These are phyloP conservation scores for Butyriboletus loyo DNA, from an alignment of 768 basidiomycete species.

Conservation along the genomic window DNA sequence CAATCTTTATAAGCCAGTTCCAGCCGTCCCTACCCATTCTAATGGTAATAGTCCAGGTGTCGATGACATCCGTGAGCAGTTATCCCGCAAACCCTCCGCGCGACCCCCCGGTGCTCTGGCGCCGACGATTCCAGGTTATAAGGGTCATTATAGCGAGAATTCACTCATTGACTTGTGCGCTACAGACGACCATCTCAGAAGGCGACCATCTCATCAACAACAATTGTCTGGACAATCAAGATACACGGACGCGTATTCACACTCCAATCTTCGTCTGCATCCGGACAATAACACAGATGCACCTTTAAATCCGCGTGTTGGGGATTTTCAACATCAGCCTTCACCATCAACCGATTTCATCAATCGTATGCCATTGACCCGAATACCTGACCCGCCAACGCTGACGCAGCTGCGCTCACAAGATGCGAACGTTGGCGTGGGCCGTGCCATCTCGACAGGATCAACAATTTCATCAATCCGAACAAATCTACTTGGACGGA, in stretches of 20 bases:
- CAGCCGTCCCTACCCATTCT: conserved; percentile 20
- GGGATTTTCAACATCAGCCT: conserved; percentile 18
- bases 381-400: neutral
- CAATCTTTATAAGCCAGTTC: conserved; percentile 32
- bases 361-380: conserved; percentile 19
- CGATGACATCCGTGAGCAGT: conserved; percentile 23
- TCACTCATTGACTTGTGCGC: conserved; percentile 23
- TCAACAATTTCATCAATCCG: conserved; percentile 29
- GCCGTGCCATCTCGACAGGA: conserved; percentile 27
- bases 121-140: conserved; percentile 27
- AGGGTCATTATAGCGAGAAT: conserved; percentile 21
- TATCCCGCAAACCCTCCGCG: conserved; percentile 20
- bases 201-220: conserved; percentile 20
- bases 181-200: conserved; percentile 14
- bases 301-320: conserved; percentile 15
- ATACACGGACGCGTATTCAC: conserved; percentile 16
- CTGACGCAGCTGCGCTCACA: conserved; percentile 6
- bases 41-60: conserved; percentile 7
- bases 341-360: conserved; percentile 21
- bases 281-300: conserved; percentile 10
- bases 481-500: conserved; percentile 23
- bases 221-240: conserved; percentile 20
- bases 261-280: conserved; percentile 7
- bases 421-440: conserved; percentile 20
- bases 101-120: conserved; percentile 30